phyloP scores from a whole-genome alignment of 306 rosid species.

The Dalbergia cochinchinensis region DNA sequence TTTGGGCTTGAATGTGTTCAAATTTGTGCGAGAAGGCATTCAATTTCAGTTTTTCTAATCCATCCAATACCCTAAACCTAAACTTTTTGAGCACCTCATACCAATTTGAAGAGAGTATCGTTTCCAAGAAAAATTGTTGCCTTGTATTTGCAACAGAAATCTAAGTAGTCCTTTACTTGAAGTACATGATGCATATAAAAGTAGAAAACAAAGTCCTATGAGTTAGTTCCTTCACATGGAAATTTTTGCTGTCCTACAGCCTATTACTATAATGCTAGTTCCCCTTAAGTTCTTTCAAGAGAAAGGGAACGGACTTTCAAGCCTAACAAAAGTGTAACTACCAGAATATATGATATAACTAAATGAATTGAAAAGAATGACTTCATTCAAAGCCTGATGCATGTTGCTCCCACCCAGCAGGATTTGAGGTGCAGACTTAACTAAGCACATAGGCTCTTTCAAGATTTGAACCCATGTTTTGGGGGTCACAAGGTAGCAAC shows the following conservation, averaged over 20 bases:
- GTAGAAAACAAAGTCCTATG: neutral
- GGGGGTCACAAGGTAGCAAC: no score
- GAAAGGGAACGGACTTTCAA: conserved; percentile 15
- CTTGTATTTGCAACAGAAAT: conserved; percentile 4
- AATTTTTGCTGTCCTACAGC: neutral
- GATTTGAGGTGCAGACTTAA: no score
- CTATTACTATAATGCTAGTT: neutral
- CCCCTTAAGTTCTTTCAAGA: conserved; percentile 8
- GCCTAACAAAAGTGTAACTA: neutral
- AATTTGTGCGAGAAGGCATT: conserved; percentile 26
- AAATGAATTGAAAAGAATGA: neutral
- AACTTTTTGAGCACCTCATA: neutral
- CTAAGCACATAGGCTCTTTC: no score
- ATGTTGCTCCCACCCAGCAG: no score
- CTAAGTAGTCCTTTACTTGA: neutral
- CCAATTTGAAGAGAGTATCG: neutral
- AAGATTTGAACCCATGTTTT: no score
- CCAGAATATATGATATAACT: conserved; percentile 6
- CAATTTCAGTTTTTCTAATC: neutral
- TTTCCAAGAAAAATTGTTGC: neutral
- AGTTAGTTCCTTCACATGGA: neutral
- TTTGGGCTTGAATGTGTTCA: neutral
- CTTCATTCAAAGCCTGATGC: neutral
- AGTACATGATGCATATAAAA: conserved; percentile 18
- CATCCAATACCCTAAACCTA: neutral